Base-by-base conservation (phyloP, 345 rosid species). In the Litchi chinensis region DNA sequence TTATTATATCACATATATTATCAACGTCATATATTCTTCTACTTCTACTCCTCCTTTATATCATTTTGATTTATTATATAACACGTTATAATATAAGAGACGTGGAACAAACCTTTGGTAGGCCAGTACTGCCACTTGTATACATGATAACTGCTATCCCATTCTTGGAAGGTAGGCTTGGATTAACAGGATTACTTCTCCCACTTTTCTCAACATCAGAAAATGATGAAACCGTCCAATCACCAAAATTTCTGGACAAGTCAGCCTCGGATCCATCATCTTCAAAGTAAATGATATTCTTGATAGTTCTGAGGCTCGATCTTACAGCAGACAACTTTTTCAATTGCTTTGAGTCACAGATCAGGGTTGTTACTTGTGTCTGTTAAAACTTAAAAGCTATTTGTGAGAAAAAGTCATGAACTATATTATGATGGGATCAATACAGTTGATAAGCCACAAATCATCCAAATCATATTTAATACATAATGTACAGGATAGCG, bases 71-170 rank as follows among this genome's bases (percentile, higher is more conserved):
- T 32, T 32, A 32, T 2, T 32, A 32, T 32, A 2, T 32, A 32
- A 32, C 37, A 32, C 37, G 2, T 32, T 2, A 32, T 32, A 60
- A 73, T 2, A 18, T 43, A 16, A 81, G 52, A 52, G 16, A 68
- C 63, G 41, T 6, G 40, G 43, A 73, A 59, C 80, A 54, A 82
- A 95, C 98, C 98, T 95, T 95, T 72, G 98, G 98, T 73, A 93
- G 81, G 76, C 98, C 98, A 1, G 97, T 90, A 80, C 98, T 95
- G 78, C 98, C 98, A 79, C 98, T 95, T 46, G 98, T 95, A 80
- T 92, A 95, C 98, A 95, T 92, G 73, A 95, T 83, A 75, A 93
- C 92, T 32, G 97, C 98, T 79, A 88, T 77, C 6, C 83, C 86
- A 71, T 93, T 86, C 84, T 93, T 91, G 24, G 93, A 84, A 77